Evolutionary conservation across 2,329 filamentous ascomycete genomes (phyloP).

Genomic region (Corniculantispora saksenae): DNA sequence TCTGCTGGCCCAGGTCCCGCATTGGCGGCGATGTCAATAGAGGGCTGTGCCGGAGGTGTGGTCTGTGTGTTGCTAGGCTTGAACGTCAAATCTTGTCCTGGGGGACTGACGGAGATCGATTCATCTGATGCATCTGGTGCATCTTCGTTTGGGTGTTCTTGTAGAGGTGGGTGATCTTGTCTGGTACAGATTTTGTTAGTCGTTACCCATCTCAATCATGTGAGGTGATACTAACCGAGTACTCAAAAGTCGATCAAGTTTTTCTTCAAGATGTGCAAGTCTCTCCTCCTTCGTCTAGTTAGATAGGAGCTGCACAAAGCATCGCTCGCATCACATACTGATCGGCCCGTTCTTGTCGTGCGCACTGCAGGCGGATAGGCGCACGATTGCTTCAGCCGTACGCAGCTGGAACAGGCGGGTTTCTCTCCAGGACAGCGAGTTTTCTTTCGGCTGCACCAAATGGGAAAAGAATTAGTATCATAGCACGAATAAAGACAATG

Average conservation of each 20-base stretch:
- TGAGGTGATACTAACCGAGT: constrained; percentile 33
- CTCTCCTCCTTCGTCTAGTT: constrained; percentile 45
- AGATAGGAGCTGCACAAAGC: constrained; percentile 8
- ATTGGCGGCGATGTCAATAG: constrained; percentile 19
- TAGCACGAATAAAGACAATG: not conserved
- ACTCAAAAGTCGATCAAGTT: constrained; percentile 50
- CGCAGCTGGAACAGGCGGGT: constrained; percentile 52
- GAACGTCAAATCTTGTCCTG: constrained; percentile 26
- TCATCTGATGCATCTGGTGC: constrained; percentile 34
- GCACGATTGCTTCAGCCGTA: constrained; percentile 49
- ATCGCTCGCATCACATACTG: constrained; percentile 37
- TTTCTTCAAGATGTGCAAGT: constrained; percentile 52
- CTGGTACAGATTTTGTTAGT: constrained; percentile 7
- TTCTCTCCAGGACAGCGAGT: constrained; percentile 54
- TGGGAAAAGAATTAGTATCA: not conserved
- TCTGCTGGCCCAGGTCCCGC: constrained; percentile 34
- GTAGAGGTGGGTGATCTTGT: constrained; percentile 22
- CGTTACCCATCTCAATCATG: no score
- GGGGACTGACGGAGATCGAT: constrained; percentile 34
- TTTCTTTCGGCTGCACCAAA: constrained; percentile 38
- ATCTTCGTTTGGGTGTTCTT: constrained; percentile 34
- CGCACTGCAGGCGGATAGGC: constrained; percentile 43
- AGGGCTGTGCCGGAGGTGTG: constrained; percentile 22
- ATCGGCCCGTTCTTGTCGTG: constrained; percentile 42
- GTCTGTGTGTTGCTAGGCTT: constrained; percentile 13